Base-by-base conservation (phyloP, 441 rosid species). In the Bocquillonia castaneifolia region DNA sequence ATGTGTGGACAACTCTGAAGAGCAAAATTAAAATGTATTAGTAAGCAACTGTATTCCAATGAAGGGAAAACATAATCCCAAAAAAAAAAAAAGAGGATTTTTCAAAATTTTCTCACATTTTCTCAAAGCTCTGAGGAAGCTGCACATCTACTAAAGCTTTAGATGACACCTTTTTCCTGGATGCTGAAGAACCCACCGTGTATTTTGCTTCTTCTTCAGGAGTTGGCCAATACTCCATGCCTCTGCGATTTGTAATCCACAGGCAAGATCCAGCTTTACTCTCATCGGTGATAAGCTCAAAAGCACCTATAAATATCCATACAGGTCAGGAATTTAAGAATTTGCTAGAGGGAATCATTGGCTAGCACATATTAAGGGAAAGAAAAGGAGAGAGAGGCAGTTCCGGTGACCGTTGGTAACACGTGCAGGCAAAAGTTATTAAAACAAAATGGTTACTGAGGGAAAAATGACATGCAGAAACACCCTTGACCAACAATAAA, bases 151-250 rank as follows among this genome's bases (percentile, higher is more conserved):
- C 64, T 67, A 79, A 70, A 66, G 71, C 70, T 76, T 74, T 78
- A 68, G 64, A 77, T 44, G 86, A 67, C 32, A 68, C 48, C 64
- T 39, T 70, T 74, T 75, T 86, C 18, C 65, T 72, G 69, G 85
- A 82, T 68, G 75, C 68, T 71, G 79, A 79, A 65, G 82, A 84
- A 47, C 26, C 78, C 81, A 84, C 28, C 69, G 50, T 1, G 83
- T 92, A 92, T 82, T 92, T 92, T 68, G 81, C 82, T 79, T 83
- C 71, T 78, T 92, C 99, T 32, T 50, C 51, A 32, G 92, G 84
- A 74, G 84, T 79, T 58, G 99, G 98, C 99, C 98, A 92, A 82
- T 92, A 94, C 78, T 92, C 93, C 82, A 87, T 64, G 64, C 98
- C 99, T 53, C 84, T 87, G 57, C 99, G 96, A 57, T 82, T 87